Evolutionary conservation across 192 early-diverging fungal species (phyloP).

Genomic region (Helicostylum pulchrum): DNA sequence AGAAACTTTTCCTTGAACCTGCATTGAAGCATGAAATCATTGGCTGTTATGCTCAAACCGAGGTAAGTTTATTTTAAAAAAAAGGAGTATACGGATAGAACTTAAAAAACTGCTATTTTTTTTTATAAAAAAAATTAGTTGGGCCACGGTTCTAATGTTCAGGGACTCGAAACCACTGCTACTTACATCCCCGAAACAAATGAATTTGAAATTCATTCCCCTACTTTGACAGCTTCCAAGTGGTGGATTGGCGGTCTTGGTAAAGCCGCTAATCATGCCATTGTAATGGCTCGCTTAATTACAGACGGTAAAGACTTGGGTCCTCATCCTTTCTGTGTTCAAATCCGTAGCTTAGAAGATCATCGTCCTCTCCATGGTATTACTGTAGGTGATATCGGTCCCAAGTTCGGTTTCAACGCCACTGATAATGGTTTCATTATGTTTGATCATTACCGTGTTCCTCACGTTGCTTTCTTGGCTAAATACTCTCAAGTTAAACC

Average conservation of each 20-base stretch:
- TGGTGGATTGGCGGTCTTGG: slow-evolving; percentile 90
- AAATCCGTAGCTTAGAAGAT: slow-evolving; percentile 69
- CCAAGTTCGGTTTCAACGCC: slow-evolving; percentile 83
- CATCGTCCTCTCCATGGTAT: slow-evolving; percentile 75
- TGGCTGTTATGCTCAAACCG: slow-evolving; percentile 86
- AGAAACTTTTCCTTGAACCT: slow-evolving; percentile 69
- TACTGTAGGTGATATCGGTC: slow-evolving; percentile 81
- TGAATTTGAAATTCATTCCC: slow-evolving; percentile 84
- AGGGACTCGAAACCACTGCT: slow-evolving; percentile 86
- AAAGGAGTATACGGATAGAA: background rate
- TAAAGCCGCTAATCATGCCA: slow-evolving; percentile 74
- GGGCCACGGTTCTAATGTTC: slow-evolving; percentile 76
- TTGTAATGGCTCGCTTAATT: slow-evolving; percentile 80
- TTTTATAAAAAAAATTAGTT: slow-evolving; percentile 21
- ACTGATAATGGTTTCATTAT: slow-evolving; percentile 85
- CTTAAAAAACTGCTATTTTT: background rate
- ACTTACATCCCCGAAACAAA: slow-evolving; percentile 78
- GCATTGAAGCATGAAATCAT: slow-evolving; percentile 74
- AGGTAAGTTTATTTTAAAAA: slow-evolving; percentile 27
- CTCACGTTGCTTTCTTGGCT: slow-evolving; percentile 73
- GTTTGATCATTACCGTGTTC: slow-evolving; percentile 78
- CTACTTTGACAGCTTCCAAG: slow-evolving; percentile 73
- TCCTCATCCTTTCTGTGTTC: slow-evolving; percentile 80
- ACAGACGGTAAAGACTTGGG: slow-evolving; percentile 72
- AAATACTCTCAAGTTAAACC: slow-evolving; percentile 69